A percentile compares a stretch with the other conserved stretches of the same genome.
phyloP scores from a whole-genome alignment of 2,329 filamentous ascomycete genomes.

The Seiridium cupressi region DNA sequence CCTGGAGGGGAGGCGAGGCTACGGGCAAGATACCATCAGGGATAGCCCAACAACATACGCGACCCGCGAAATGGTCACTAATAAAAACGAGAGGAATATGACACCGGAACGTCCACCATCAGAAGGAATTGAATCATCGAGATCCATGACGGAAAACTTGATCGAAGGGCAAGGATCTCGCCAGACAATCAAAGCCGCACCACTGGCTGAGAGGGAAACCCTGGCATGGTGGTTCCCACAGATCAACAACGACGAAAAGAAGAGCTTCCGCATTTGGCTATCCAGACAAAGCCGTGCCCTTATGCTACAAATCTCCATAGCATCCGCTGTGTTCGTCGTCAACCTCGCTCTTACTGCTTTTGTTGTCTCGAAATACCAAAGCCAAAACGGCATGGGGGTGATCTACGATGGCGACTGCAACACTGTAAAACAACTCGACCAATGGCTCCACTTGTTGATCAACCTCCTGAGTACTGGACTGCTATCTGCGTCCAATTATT shows the following conservation, averaged over 20 bases:
- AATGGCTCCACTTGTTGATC: constrained; percentile 28
- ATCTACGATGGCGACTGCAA: constrained; percentile 5
- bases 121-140: too few species aligned
- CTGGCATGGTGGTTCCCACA: constrained; percentile 9
- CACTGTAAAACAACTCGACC: constrained; percentile 10
- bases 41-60: too few species aligned
- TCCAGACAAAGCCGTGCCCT: constrained; percentile 14
- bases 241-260: constrained; percentile 14
- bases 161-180: background rate
- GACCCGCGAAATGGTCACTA: too few species aligned
- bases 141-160: background rate
- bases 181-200: background rate
- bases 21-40: too few species aligned
- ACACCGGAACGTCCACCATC: too few species aligned
- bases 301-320: constrained; percentile 13
- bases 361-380: background rate
- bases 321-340: constrained; percentile 12
- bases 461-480: constrained; percentile 28
- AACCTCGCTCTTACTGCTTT: constrained; percentile 12
- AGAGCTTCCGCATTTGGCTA: constrained; percentile 8
- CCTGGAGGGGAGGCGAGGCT: too few species aligned
- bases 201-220: background rate
- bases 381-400: constrained; percentile 1
- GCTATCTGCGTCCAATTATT: constrained; percentile 33
- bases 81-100: too few species aligned